phyloP scores from a whole-genome alignment of 1,284 basidiomycete species.

The Papiliotrema terrestris region DNA sequence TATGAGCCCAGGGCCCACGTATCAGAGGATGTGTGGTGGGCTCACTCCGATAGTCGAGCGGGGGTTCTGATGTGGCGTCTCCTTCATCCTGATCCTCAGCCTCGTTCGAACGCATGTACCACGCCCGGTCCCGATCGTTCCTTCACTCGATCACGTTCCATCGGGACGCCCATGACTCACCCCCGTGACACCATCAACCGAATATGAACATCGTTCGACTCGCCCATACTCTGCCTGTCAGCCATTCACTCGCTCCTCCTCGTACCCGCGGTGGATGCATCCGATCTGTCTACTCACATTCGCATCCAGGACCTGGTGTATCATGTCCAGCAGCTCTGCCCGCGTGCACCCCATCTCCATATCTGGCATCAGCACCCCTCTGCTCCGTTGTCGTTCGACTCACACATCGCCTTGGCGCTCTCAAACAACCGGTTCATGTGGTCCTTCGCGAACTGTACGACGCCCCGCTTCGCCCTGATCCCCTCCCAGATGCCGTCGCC shows the following conservation, averaged over 20 bases:
- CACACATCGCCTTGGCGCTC: slow-evolving; percentile 8
- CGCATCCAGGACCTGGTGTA: background rate
- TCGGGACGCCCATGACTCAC: too few species aligned
- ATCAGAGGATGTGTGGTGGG: too few species aligned
- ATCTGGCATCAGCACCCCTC: background rate
- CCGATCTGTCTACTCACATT: background rate
- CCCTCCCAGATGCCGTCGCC: slow-evolving; percentile 7
- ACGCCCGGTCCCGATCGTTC: too few species aligned
- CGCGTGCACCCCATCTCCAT: slow-evolving; percentile 4
- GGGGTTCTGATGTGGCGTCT: slow-evolving; percentile 5
- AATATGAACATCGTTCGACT: slow-evolving; percentile 3
- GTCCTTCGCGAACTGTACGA: slow-evolving; percentile 7
- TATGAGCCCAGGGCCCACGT: too few species aligned
- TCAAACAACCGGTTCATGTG: slow-evolving; percentile 7
- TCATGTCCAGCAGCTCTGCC: slow-evolving; percentile 1
- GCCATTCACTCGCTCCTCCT: too few species aligned
- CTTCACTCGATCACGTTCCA: too few species aligned
- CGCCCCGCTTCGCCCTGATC: slow-evolving; percentile 2
- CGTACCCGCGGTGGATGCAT: too few species aligned
- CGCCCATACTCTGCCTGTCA: background rate
- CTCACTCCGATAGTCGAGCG: slow-evolving; percentile 2
- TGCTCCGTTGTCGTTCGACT: background rate
- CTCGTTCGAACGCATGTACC: too few species aligned
- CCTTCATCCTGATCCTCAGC: background rate
- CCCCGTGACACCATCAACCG: slow-evolving; percentile 4